phyloP scores from a whole-genome alignment of 306 rosid species.

The Acacia confusa region DNA sequence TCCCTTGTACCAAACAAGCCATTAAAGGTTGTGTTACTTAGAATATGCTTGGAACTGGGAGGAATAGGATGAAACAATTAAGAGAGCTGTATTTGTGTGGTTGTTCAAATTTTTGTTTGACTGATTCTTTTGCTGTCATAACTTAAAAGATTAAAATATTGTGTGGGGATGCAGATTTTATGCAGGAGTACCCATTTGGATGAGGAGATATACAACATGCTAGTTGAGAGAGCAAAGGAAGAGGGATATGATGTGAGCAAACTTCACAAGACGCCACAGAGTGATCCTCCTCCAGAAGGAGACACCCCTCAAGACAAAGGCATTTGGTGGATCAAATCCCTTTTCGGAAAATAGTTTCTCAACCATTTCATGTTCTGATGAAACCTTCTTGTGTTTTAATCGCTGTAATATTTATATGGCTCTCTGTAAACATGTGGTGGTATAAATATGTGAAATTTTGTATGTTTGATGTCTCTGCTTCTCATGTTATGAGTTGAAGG shows the following conservation, averaged over 20 bases:
- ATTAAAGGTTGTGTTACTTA: too few relatives aligned
- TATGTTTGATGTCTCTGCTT: constrained; percentile 22
- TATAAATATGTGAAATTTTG: constrained; percentile 22
- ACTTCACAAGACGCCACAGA: constrained; percentile 84
- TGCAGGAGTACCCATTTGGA: constrained; percentile 58
- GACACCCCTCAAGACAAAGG: constrained; percentile 67
- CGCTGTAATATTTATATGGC: constrained; percentile 14
- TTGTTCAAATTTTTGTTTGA: not conserved
- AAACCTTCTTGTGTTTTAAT: constrained; percentile 31
- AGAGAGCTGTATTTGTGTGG: not conserved
- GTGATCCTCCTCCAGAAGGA: constrained; percentile 63
- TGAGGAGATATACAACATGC: constrained; percentile 60
- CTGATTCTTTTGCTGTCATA: not conserved
- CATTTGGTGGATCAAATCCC: constrained; percentile 76
- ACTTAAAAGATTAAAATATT: not conserved
- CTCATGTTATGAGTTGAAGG: not conserved
- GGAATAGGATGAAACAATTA: not conserved
- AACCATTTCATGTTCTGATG: constrained; percentile 20
- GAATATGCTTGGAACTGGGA: not conserved
- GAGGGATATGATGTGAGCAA: constrained; percentile 86
- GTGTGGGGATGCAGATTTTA: constrained; percentile 51
- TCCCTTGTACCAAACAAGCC: too few relatives aligned
- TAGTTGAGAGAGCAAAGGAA: constrained; percentile 59
- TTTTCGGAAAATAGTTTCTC: constrained; percentile 49
- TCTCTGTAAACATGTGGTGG: constrained; percentile 20